Percentiles rank a stretch among this genome's conserved stretches.
phyloP scores from a whole-genome alignment of 345 rosid genomes.

The Garcia nutans region DNA sequence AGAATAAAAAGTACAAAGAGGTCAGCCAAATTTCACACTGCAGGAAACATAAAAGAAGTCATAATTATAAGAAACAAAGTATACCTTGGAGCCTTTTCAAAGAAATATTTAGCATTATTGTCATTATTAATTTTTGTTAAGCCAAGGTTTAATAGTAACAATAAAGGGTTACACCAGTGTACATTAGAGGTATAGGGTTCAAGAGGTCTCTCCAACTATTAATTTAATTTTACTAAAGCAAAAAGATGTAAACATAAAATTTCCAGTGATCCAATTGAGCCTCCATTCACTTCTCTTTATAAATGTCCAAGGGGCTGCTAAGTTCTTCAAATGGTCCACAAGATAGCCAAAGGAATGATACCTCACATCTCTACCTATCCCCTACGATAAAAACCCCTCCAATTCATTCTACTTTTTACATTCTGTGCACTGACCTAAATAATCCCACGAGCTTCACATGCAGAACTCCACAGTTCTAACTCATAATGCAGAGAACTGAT shows the following conservation, averaged over 20 bases:
- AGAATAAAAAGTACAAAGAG: constrained; percentile 5
- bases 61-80: constrained; percentile 1
- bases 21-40: constrained; percentile 21
- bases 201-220: not conserved
- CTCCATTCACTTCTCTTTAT: not conserved
- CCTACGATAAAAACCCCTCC: not conserved
- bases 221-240: not conserved
- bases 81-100: not conserved
- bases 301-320: not conserved
- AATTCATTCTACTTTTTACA: not conserved
- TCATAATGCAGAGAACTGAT: not conserved
- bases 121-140: too few relatives aligned
- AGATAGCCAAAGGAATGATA: not conserved
- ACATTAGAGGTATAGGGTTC: not conserved
- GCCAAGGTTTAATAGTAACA: not conserved
- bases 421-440: not conserved
- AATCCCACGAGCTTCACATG: not conserved
- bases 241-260: too few relatives aligned
- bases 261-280: not conserved
- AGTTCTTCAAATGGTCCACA: not conserved
- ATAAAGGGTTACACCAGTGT: not conserved
- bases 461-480: not conserved
- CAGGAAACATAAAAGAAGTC: constrained; percentile 3
- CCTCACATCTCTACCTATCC: not conserved
- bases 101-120: too few relatives aligned